Percentiles rank a stretch among this genome's conserved stretches.
phyloP scores from a whole-genome alignment of 2,329 filamentous ascomycete genomes.

The Epichloe sylvatica region DNA sequence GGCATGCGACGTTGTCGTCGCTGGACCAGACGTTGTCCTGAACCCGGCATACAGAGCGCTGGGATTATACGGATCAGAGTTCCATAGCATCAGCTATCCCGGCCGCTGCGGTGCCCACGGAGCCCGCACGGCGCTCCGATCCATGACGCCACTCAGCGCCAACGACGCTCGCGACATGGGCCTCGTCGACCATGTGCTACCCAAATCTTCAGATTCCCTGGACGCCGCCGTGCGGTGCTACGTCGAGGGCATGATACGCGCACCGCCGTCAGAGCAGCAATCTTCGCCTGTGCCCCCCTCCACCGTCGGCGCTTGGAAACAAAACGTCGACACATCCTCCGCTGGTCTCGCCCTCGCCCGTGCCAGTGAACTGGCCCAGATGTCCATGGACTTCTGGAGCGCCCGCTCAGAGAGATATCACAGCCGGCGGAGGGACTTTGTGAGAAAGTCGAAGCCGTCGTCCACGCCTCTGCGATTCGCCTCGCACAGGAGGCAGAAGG shows the following conservation, averaged over 20 bases:
- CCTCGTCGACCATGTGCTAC: slow-evolving; percentile 25
- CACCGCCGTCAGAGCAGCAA: background rate
- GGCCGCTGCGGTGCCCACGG: slow-evolving; percentile 22
- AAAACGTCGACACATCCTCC: slow-evolving; percentile 18
- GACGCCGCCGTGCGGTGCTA: slow-evolving; percentile 22
- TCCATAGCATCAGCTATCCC: slow-evolving; percentile 25
- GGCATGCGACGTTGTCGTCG: slow-evolving; percentile 23
- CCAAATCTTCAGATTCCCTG: slow-evolving; percentile 17
- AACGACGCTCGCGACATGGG: slow-evolving; percentile 23
- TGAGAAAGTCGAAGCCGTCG: slow-evolving; percentile 23
- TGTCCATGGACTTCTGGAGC: slow-evolving; percentile 29
- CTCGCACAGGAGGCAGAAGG: slow-evolving; percentile 17
- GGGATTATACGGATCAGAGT: slow-evolving; percentile 25
- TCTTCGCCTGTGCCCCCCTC: too few species aligned
- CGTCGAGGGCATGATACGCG: slow-evolving; percentile 14
- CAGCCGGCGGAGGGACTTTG: slow-evolving; percentile 23
- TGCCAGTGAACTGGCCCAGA: slow-evolving; percentile 24
- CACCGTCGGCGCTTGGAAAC: slow-evolving; percentile 19
- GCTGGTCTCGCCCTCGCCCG: slow-evolving; percentile 19
- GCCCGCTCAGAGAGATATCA: slow-evolving; percentile 23
- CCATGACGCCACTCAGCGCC: slow-evolving; percentile 25
- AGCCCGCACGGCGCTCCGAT: slow-evolving; percentile 18
- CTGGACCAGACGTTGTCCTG: slow-evolving; percentile 23
- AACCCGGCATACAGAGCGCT: slow-evolving; percentile 28
- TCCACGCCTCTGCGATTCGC: slow-evolving; percentile 27